Percentiles rank a stretch among this genome's conserved stretches.
These are phyloP conservation scores for Lipomyces oligophaga DNA, from an alignment of 805 yeast species.

Conservation along the genomic window DNA sequence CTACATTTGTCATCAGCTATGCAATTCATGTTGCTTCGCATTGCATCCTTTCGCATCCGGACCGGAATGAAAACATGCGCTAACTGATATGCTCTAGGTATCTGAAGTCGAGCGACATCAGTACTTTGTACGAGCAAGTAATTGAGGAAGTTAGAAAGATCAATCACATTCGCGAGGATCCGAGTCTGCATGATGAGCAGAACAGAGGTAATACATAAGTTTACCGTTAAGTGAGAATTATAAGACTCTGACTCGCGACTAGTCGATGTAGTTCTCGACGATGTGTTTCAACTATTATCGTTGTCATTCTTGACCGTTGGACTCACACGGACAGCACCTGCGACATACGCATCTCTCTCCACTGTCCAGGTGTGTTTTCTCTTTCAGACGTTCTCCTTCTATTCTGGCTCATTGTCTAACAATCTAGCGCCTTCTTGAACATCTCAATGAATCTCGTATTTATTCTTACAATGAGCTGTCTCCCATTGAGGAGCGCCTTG, in stretches of 20 bases:
- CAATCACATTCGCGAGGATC: slow-evolving; percentile 35
- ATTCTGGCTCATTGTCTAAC: neutral
- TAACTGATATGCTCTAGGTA: slow-evolving; percentile 21
- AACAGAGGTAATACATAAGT: slow-evolving; percentile 29
- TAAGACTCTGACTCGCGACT: slow-evolving; percentile 36
- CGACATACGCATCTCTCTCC: slow-evolving; percentile 82
- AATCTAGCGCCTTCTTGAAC: slow-evolving; percentile 67
- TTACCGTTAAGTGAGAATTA: neutral
- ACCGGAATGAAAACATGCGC: neutral
- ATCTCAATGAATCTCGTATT: slow-evolving; percentile 72
- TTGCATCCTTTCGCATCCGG: neutral
- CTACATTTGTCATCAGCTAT: no score
- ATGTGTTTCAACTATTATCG: slow-evolving; percentile 81
- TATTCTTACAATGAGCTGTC: slow-evolving; percentile 79
- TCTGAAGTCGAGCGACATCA: slow-evolving; percentile 37
- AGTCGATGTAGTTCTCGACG: slow-evolving; percentile 77
- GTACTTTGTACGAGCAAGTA: slow-evolving; percentile 33
- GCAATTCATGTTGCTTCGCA: neutral
- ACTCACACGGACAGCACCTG: slow-evolving; percentile 82
- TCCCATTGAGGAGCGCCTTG: slow-evolving; percentile 70
- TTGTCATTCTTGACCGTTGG: slow-evolving; percentile 91
- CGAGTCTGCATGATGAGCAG: slow-evolving; percentile 34
- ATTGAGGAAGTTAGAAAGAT: slow-evolving; percentile 35
- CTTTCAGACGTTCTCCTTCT: no score
- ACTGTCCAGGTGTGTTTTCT: slow-evolving; percentile 51